Evolutionary conservation across 1,284 basidiomycete species (phyloP).

Genomic region (Apiotrichum mycotoxinovorans): DNA sequence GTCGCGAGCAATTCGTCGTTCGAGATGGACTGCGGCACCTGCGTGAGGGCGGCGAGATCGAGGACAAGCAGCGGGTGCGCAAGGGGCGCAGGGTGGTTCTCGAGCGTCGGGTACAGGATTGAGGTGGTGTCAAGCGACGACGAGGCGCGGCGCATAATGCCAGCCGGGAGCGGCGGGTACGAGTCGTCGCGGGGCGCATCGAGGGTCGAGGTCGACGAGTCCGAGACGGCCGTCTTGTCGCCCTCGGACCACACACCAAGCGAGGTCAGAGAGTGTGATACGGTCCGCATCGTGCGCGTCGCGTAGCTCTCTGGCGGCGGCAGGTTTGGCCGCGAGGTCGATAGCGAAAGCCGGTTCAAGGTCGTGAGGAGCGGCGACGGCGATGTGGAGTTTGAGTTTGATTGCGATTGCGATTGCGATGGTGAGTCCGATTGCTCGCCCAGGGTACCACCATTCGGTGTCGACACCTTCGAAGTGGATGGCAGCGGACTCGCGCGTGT

Average conservation of each 20-base stretch:
- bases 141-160: not conserved
- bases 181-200: not conserved
- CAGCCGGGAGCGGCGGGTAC: not conserved
- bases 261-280: not conserved
- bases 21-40: constrained; percentile 17
- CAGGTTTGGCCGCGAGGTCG: constrained; percentile 22
- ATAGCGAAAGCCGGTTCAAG: constrained; percentile 20
- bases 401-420: not conserved
- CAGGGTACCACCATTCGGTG: no score
- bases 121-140: constrained; percentile 5
- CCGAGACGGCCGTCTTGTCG: not conserved
- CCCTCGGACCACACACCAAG: not conserved
- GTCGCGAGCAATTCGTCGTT: constrained; percentile 33
- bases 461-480: no score
- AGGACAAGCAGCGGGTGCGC: constrained; percentile 29
- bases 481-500: no score
- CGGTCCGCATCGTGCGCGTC: constrained; percentile 3
- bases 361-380: constrained; percentile 19
- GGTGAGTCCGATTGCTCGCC: no score
- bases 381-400: no score
- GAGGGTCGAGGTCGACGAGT: not conserved
- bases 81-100: constrained; percentile 17
- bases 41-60: constrained; percentile 24
- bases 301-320: constrained; percentile 11
- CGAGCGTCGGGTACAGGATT: constrained; percentile 17